A percentile compares a stretch with the other conserved stretches of the same genome.
Conservation (phyloP, 208 protist genomes). For the Acanthamoeba rhysodes region DNA sequence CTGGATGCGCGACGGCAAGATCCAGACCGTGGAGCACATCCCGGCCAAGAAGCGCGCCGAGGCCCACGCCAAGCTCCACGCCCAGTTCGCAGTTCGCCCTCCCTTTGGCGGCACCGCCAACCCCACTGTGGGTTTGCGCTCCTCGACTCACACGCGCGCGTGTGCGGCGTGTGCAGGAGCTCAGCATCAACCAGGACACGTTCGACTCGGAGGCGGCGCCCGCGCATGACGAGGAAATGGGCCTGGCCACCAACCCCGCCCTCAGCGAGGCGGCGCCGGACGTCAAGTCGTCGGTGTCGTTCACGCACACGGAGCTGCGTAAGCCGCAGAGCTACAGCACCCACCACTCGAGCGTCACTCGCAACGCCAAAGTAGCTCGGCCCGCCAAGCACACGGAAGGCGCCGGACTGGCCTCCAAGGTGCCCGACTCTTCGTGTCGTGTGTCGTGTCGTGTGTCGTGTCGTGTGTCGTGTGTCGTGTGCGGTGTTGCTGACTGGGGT, state of each 20-base stretch:
- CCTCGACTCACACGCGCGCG: too few species aligned
- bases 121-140: background rate
- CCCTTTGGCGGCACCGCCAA: background rate
- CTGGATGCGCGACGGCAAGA: conserved; percentile 96
- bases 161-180: background rate
- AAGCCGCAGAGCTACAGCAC: conserved; percentile 29
- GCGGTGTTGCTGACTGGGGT: background rate
- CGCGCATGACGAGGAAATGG: background rate
- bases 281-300: background rate
- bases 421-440: too few species aligned
- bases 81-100: background rate
- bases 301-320: background rate
- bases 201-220: background rate
- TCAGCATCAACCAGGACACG: background rate
- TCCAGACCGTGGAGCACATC: conserved; percentile 79
- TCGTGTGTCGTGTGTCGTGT: background rate
- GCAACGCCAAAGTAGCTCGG: background rate
- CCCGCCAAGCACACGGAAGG: background rate
- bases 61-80: conserved; percentile 15
- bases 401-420: background rate
- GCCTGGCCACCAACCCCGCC: background rate
- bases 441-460: background rate
- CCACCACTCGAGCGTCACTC: background rate
- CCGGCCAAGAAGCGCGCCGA: background rate
- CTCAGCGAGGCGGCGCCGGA: background rate